phyloP scores from a whole-genome alignment of 192 early-diverging fungal genomes.

The Backusella mclennaniae region DNA sequence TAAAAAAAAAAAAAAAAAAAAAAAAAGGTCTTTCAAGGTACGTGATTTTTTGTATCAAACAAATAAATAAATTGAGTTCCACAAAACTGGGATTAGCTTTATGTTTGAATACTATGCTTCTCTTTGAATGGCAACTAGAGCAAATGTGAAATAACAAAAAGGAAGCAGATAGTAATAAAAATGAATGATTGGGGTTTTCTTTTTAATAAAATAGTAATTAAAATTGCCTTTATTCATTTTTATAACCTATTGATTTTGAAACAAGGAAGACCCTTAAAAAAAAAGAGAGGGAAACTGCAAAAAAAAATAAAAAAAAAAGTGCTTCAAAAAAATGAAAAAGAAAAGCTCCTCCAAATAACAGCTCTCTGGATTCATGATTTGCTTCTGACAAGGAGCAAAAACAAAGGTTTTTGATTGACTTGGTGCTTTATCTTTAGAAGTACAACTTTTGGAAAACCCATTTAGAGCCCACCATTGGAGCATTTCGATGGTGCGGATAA shows the following conservation, averaged over 20 bases:
- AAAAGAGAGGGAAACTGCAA: background rate
- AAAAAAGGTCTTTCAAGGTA: background rate
- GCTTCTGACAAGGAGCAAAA: background rate
- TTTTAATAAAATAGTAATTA: background rate
- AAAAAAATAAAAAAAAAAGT: background rate
- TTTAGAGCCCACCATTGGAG: background rate
- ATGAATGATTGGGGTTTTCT: background rate
- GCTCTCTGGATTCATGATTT: background rate
- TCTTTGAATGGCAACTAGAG: background rate
- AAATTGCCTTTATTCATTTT: background rate
- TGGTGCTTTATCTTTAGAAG: too few species aligned
- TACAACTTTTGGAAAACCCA: too few species aligned
- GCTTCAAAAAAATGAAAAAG: background rate
- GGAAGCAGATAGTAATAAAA: background rate
- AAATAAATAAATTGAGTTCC: background rate
- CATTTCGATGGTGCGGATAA: background rate
- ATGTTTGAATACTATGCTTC: background rate
- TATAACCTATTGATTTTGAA: background rate
- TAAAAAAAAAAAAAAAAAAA: constrained; percentile 1
- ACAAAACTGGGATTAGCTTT: background rate
- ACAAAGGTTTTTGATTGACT: too few species aligned
- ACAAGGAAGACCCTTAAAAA: background rate
- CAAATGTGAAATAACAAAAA: background rate
- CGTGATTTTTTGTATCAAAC: background rate
- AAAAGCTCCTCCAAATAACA: too few species aligned